Evolutionary conservation across 805 yeast species (phyloP).

Genomic region (Teunomyces pallodes): DNA sequence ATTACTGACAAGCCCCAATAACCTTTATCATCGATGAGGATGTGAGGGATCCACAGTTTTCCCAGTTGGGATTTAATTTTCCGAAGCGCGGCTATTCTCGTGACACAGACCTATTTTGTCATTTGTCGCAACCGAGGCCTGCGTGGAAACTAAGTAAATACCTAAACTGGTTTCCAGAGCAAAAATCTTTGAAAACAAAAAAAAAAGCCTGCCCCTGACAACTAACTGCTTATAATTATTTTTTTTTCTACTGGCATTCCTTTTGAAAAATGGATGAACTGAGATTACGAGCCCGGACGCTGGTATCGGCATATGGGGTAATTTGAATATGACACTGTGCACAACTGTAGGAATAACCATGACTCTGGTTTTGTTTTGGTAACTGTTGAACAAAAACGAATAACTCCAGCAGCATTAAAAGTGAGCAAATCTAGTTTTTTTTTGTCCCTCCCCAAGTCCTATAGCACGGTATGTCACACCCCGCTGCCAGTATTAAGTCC

Average conservation of each 20-base stretch:
- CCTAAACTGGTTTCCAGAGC: neutral
- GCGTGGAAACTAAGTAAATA: too few relatives aligned
- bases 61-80: neutral
- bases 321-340: neutral
- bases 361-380: neutral
- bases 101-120: too few relatives aligned
- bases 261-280: neutral
- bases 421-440: too few relatives aligned
- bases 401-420: too few relatives aligned
- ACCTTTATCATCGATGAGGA: neutral
- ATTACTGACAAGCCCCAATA: neutral
- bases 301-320: neutral
- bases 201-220: neutral
- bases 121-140: too few relatives aligned
- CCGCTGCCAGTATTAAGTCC: constrained; percentile 42
- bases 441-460: too few relatives aligned
- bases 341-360: neutral
- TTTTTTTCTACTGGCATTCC: neutral
- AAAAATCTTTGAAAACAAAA: neutral
- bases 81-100: too few relatives aligned
- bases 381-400: neutral
- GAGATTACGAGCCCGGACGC: neutral
- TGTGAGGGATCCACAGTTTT: neutral
- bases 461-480: constrained; percentile 32
- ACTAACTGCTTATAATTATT: neutral